phyloP scores from a whole-genome alignment of 352 stramenopile species.

The Phytophthora melonis region DNA sequence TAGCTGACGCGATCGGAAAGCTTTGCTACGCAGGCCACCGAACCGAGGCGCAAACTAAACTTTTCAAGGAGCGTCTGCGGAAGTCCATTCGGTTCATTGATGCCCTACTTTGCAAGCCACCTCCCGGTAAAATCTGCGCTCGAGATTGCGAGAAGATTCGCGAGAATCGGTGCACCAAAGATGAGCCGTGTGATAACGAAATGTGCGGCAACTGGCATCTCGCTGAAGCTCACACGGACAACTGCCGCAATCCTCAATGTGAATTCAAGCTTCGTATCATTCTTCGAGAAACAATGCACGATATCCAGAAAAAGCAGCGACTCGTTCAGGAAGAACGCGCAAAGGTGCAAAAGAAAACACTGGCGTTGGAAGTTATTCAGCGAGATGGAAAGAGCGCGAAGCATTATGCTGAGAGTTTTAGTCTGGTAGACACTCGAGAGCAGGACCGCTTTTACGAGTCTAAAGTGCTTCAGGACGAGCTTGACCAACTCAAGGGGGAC shows the following conservation, averaged over 20 bases:
- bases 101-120: slow-evolving; percentile 59
- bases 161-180: slow-evolving; percentile 53
- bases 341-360: slow-evolving; percentile 46
- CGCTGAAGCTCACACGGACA: slow-evolving; percentile 62
- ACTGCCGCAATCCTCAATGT: slow-evolving; percentile 56
- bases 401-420: neutral
- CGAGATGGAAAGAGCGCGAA: slow-evolving; percentile 42
- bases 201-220: slow-evolving; percentile 70
- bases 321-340: slow-evolving; percentile 26
- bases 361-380: slow-evolving; percentile 54
- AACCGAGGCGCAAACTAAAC: slow-evolving; percentile 46
- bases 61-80: slow-evolving; percentile 68
- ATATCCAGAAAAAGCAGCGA: slow-evolving; percentile 45
- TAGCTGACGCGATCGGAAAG: slow-evolving; percentile 8
- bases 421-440: neutral
- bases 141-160: slow-evolving; percentile 57
- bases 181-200: slow-evolving; percentile 56
- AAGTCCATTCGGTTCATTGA: slow-evolving; percentile 68
- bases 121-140: slow-evolving; percentile 41
- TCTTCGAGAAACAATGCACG: slow-evolving; percentile 64
- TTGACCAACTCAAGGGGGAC: slow-evolving; percentile 66
- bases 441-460: slow-evolving; percentile 48
- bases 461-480: slow-evolving; percentile 58
- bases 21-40: slow-evolving; percentile 29
- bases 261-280: slow-evolving; percentile 68